These are phyloP conservation scores for Fusarium cicatricum DNA, from an alignment of 2,329 filamentous ascomycete species.

Conservation along the genomic window DNA sequence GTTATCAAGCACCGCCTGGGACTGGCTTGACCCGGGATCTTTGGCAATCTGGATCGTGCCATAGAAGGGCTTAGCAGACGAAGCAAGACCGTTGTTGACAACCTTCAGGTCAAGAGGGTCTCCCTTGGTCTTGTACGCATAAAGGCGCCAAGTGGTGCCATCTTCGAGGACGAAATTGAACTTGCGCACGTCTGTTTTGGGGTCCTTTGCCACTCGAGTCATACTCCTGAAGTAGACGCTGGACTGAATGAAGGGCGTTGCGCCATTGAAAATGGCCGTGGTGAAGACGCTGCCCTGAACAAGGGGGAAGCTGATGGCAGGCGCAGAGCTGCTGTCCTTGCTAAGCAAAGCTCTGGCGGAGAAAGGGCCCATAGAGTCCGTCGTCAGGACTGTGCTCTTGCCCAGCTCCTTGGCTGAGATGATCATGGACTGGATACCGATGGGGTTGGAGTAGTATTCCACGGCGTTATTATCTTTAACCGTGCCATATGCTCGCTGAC, in stretches of 20 bases:
- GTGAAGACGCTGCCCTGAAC: slow-evolving; percentile 92
- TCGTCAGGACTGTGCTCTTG: slow-evolving; percentile 63
- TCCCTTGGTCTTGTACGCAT: slow-evolving; percentile 69
- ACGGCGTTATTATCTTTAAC: slow-evolving; percentile 64
- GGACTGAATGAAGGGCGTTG: slow-evolving; percentile 77
- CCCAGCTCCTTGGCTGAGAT: slow-evolving; percentile 81
- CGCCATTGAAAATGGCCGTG: slow-evolving; percentile 76
- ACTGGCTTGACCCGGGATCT: slow-evolving; percentile 63
- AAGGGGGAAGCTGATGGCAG: slow-evolving; percentile 78
- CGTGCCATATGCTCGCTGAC: slow-evolving; percentile 73
- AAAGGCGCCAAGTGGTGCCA: slow-evolving; percentile 79
- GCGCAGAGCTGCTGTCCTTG: slow-evolving; percentile 58
- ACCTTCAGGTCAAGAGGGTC: slow-evolving; percentile 73
- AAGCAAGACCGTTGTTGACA: slow-evolving; percentile 69
- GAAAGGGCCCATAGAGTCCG: slow-evolving; percentile 63
- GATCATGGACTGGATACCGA: slow-evolving; percentile 82
- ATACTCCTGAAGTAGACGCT: slow-evolving; percentile 78
- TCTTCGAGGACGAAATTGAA: slow-evolving; percentile 79
- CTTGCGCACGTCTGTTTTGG: slow-evolving; percentile 74
- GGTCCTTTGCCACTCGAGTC: slow-evolving; percentile 62
- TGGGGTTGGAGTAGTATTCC: slow-evolving; percentile 80
- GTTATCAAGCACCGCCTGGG: slow-evolving; percentile 76
- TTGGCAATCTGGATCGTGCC: slow-evolving; percentile 88
- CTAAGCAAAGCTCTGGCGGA: slow-evolving; percentile 74
- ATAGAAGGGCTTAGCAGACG: slow-evolving; percentile 72